These are phyloP conservation scores for Salicornia ramosissima DNA, from an alignment of 148 eudicot species.

Conservation along the genomic window DNA sequence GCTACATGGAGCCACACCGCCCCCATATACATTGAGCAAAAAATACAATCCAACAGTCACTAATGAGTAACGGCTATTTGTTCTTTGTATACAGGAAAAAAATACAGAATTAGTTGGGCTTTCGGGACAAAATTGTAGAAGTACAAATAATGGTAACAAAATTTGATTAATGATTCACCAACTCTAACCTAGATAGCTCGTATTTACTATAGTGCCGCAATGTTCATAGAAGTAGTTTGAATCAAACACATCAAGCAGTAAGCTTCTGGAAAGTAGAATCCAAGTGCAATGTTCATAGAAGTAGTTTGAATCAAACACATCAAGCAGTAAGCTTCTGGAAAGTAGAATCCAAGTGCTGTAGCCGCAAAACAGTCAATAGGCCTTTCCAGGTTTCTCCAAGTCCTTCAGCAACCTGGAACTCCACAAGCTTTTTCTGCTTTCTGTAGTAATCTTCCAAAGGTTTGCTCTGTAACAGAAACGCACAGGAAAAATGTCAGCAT, in stretches of 20 bases:
- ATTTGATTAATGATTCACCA: background rate
- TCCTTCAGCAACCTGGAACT: constrained; percentile 67
- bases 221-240: background rate
- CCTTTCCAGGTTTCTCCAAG: constrained; percentile 81
- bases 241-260: constrained; percentile 41
- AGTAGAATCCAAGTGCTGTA: constrained; percentile 59
- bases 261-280: too few species aligned
- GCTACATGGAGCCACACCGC: background rate
- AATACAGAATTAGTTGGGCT: constrained; percentile 24
- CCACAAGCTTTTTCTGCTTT: constrained; percentile 69
- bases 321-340: constrained; percentile 62
- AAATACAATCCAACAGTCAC: background rate
- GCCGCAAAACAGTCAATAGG: constrained; percentile 77
- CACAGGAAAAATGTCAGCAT: constrained; percentile 7
- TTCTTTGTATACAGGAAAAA: constrained; percentile 10
- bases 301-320: constrained; percentile 18
- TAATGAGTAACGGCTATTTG: background rate
- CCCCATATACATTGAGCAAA: background rate
- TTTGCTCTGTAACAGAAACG: constrained; percentile 44
- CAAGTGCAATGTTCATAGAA: constrained; percentile 2
- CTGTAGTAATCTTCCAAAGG: constrained; percentile 75
- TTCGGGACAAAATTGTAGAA: background rate
- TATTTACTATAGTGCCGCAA: constrained; percentile 23
- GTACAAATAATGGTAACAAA: too few species aligned
- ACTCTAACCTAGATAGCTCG: background rate